Base-by-base conservation (phyloP, 2,329 filamentous ascomycete genomes). In the Hypoxylon sp. region DNA sequence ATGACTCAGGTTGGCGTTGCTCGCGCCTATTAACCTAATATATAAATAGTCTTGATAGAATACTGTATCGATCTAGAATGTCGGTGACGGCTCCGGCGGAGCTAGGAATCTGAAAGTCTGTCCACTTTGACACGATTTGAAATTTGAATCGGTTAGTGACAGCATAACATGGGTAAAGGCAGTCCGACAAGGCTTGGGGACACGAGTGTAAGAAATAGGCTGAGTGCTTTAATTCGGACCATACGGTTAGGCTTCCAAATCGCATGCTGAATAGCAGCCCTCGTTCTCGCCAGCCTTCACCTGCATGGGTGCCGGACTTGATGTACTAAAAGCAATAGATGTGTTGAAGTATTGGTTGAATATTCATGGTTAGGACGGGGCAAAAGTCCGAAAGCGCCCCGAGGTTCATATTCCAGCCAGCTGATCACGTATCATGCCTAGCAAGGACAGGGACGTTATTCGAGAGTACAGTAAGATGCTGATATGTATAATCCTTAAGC, bases 1-100 rank as follows among this genome's bases (percentile, higher is more conserved):
- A 71, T 73, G 71, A 73, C 70, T 68, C 67, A 68, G 57, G 65
- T 57, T 52, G 54, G 57, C 62, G 63, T 61, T 50, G 52, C 51
- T 67, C 61, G 61, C 63, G 48, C 51, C 59, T 33, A 54, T 57
- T 64, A 61, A 67, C 48, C 50, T 59, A 65, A 61, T 70, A 64
- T 57, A 69, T 61, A 48, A 62, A 66, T 61, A 37, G 39, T 57
- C 22, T 59, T 60, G 47, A 39, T 44, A 42, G 42, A 64, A 33
- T 44, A 62, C 42, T 59, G 46, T 51, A 33, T 53, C 47, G 31
- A 54, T 66, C 53, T 51, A 67, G 62, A 69, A 60, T 63, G 65
- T 69, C 54, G 60, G 69, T 67, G 63, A 61, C 63, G 57, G 48
- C 31, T 44, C 37, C 26, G 52, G 46, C 46, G 51, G 60, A 63